Conservation (phyloP, 257 asterid genomes). For the Nicotiana obtusifolia region DNA sequence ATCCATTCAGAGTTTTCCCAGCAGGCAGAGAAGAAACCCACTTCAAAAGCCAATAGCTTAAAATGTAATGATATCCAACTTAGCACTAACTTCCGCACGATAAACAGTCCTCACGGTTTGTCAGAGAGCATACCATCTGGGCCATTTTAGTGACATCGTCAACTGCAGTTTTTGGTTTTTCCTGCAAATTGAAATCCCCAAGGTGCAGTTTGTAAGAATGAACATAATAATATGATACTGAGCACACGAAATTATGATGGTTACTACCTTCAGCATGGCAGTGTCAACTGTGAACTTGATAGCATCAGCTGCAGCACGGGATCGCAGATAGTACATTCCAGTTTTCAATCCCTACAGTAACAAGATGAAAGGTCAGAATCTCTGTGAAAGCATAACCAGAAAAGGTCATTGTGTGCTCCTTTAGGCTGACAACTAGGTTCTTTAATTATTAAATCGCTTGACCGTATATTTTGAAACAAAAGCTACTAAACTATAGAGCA, state of each 20-base stretch:
- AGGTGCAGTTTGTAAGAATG: background rate
- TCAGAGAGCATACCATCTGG: conserved; percentile 72
- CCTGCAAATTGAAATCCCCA: conserved; percentile 17
- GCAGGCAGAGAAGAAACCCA: background rate
- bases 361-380: background rate
- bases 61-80: background rate
- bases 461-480: background rate
- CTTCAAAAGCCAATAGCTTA: background rate
- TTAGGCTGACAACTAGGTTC: background rate
- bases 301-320: conserved; percentile 97
- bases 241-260: background rate
- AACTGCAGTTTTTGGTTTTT: conserved; percentile 23
- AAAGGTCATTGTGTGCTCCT: background rate
- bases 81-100: conserved; percentile 71
- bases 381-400: background rate
- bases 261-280: conserved; percentile 52
- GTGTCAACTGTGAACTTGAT: conserved; percentile 89
- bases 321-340: conserved; percentile 86
- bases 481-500: background rate
- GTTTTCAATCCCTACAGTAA: conserved; percentile 78
- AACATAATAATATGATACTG: background rate
- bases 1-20: background rate
- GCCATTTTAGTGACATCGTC: conserved; percentile 64
- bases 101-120: conserved; percentile 78
- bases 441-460: background rate